Base-by-base conservation (phyloP, 352 stramenopile genomes). In the Phytophthora aleatoria region DNA sequence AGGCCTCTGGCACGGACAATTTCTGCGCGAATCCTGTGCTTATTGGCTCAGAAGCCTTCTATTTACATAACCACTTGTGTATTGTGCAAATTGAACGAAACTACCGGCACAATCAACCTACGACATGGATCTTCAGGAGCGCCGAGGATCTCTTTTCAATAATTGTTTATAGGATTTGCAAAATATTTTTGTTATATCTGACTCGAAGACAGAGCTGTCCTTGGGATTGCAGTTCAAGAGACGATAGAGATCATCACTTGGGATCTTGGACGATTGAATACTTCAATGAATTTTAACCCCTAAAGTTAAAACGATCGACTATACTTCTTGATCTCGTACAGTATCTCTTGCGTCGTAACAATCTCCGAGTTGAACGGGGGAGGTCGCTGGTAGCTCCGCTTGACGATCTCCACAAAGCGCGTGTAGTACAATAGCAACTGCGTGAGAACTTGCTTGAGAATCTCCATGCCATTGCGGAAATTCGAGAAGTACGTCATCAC, bases 391-490 rank as follows among this genome's bases (percentile, higher is more conserved):
- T 85, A 98, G 51, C 90, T 91, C 61, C 97, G 98, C 62, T 97
- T 97, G 61, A 99, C 87, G 20, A 99, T 89, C 74, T 99, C 96
- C 61, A 99, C 92, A 74, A 99, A 99, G 4, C 97, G 85, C 53
- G 97, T 99, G 80, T 99, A 99, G 82, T 99, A 99, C 1, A 99
- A 80, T 26, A 99, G 81, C 15, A 99, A 69, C 69, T 99, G 97
- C 45, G 97, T 99, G 47, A 99, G 77, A 28, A 99, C 96, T 80
- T 99, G 96, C 77, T 99, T 99, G 31, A 99, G 84, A 70, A 99
- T 99, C 64, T 99, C 97, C 95, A 99, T 99, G 35, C 96, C 96
- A 71, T 99, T 99, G 30, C 93, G 87, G 77, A 99, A 99, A 75
- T 99, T 99, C 35, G 95, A 96, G 76, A 99, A 99, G 66, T 97